Conservation (phyloP, 192 early-diverging fungal species). For the Cladochytrium replicatum region DNA sequence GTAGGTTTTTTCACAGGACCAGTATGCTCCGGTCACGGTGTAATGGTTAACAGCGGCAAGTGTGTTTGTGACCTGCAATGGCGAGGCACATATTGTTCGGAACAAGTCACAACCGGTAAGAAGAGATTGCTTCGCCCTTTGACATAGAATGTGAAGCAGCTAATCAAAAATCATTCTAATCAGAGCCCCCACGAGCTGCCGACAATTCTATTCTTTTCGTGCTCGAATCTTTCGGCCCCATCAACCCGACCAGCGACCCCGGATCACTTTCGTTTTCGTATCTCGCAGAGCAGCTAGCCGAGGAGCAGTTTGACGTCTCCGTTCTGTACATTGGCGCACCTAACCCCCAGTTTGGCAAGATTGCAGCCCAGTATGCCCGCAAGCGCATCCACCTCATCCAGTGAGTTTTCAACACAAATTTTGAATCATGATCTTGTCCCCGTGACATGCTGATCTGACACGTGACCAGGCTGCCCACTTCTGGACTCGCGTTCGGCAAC, state of each 20-base stretch:
- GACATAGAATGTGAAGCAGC: too few relatives aligned
- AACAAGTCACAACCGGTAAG: too few relatives aligned
- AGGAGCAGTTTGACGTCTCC: conserved; percentile 10
- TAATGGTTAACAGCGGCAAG: conserved; percentile 6
- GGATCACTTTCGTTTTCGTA: conserved; percentile 4
- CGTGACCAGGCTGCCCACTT: conserved; percentile 17
- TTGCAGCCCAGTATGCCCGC: conserved; percentile 3
- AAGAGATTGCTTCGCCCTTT: too few relatives aligned
- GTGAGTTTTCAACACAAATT: conserved; percentile 10
- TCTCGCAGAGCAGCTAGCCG: conserved; percentile 11
- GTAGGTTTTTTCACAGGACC: too few relatives aligned
- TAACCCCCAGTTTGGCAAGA: conserved; percentile 10
- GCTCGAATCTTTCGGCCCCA: conserved; percentile 15
- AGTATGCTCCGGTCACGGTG: conserved; percentile 22
- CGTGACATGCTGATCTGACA: too few relatives aligned
- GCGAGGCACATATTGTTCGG: conserved; percentile 15
- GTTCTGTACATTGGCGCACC: conserved; percentile 18
- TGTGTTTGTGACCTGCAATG: conserved; percentile 28
- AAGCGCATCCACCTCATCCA: conserved; percentile 13
- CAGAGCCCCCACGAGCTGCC: background rate
- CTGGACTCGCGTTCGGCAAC: conserved; percentile 14
- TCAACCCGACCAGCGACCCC: conserved; percentile 9
- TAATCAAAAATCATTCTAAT: conserved; percentile 4
- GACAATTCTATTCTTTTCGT: conserved; percentile 18
- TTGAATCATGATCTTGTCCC: background rate